Percentiles rank a stretch among this genome's conserved stretches.
Evolutionary conservation across 139 green algal species (phyloP).

Genomic region (Nannochloris sp.): DNA sequence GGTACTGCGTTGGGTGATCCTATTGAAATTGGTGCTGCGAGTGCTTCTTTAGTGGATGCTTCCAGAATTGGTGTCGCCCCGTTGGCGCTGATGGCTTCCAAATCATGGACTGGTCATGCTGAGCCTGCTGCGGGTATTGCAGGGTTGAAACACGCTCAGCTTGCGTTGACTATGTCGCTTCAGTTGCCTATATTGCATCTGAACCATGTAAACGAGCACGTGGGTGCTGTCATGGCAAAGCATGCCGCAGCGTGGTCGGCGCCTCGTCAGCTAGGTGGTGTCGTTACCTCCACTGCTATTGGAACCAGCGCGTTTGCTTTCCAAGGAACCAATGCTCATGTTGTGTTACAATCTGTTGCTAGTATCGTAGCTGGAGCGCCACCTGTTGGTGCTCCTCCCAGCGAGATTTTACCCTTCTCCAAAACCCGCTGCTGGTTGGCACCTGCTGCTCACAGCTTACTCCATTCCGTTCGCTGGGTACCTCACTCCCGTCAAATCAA

Average conservation of each 20-base stretch:
- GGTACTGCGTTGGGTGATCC: constrained; percentile 83
- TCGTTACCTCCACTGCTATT: neutral
- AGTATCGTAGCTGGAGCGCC: neutral
- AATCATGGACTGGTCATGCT: constrained; percentile 65
- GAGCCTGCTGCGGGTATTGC: constrained; percentile 67
- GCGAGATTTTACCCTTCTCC: constrained; percentile 1
- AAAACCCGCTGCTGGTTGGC: constrained; percentile 24
- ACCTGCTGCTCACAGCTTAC: constrained; percentile 13
- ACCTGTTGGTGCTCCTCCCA: neutral
- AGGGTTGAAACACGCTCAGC: constrained; percentile 34
- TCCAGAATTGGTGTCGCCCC: neutral
- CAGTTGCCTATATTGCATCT: constrained; percentile 37
- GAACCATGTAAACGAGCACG: constrained; percentile 29
- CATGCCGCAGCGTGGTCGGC: neutral
- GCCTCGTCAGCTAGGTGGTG: constrained; percentile 1
- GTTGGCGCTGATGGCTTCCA: constrained; percentile 57
- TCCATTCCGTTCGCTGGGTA: constrained; percentile 4
- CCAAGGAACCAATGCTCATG: constrained; percentile 38
- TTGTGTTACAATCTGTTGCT: neutral
- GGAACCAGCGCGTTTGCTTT: constrained; percentile 34
- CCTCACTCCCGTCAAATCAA: neutral
- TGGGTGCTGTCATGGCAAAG: constrained; percentile 16
- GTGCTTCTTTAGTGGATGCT: constrained; percentile 2
- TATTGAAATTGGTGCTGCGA: constrained; percentile 71
- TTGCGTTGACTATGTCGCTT: neutral